phyloP scores from a whole-genome alignment of 257 asterid genomes.

The Thymus quinquecostatus region DNA sequence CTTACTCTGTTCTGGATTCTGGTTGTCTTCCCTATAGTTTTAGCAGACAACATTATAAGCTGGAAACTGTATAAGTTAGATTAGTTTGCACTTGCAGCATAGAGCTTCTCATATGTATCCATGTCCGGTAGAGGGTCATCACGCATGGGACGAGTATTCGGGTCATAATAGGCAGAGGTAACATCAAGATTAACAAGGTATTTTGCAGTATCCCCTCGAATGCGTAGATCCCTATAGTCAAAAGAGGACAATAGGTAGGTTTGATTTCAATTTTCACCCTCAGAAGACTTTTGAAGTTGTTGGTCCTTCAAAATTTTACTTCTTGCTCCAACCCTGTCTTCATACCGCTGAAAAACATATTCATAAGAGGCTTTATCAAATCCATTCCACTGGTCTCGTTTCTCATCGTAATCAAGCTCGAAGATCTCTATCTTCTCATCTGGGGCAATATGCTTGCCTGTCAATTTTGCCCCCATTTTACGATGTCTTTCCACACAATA shows the following conservation, averaged over 20 bases:
- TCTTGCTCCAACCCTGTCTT: slow-evolving; percentile 97
- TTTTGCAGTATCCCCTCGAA: slow-evolving; percentile 95
- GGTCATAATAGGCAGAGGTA: slow-evolving; percentile 93
- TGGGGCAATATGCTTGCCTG: slow-evolving; percentile 70
- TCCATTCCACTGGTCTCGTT: slow-evolving; percentile 97
- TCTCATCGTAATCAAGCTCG: slow-evolving; percentile 96
- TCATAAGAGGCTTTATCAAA: slow-evolving; percentile 84
- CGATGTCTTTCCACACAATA: slow-evolving; percentile 89
- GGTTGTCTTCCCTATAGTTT: slow-evolving; percentile 76
- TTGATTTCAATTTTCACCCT: slow-evolving; percentile 14
- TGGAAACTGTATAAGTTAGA: not conserved
- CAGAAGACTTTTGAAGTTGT: slow-evolving; percentile 50
- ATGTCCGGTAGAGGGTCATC: slow-evolving; percentile 97
- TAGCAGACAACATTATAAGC: slow-evolving; percentile 6
- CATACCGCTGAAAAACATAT: slow-evolving; percentile 75
- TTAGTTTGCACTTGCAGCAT: slow-evolving; percentile 53
- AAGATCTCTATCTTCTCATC: slow-evolving; percentile 91
- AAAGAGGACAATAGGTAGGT: slow-evolving; percentile 17
- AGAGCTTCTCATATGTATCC: slow-evolving; percentile 96
- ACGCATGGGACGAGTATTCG: slow-evolving; percentile 97
- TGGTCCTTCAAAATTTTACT: slow-evolving; percentile 81
- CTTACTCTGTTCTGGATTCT: slow-evolving; percentile 58
- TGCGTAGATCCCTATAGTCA: slow-evolving; percentile 74
- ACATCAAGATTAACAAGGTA: slow-evolving; percentile 95
- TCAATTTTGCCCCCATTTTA: slow-evolving; percentile 79